A percentile compares a stretch with the other conserved stretches of the same genome.
Conservation (phyloP, 2,329 filamentous ascomycete species). For the Pseudohalonectria lignicola region DNA sequence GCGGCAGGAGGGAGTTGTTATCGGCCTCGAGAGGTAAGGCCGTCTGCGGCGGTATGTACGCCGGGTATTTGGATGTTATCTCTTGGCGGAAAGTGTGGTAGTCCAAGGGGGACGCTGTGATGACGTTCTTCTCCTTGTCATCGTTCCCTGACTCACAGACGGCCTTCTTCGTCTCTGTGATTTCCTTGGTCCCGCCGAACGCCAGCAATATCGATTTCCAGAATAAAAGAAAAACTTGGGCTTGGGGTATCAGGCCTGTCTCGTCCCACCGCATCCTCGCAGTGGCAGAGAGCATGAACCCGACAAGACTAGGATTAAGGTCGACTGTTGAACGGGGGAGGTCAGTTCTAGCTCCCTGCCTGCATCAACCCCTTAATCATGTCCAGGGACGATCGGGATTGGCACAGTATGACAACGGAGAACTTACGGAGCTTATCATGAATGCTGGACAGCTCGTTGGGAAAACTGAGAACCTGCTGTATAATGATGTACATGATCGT, state of each 20-base stretch:
- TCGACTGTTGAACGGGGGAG: constrained; percentile 25
- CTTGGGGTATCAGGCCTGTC: constrained; percentile 48
- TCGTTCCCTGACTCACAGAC: constrained; percentile 50
- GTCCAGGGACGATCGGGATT: background rate
- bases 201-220: constrained; percentile 87
- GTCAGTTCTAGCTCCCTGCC: no score
- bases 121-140: constrained; percentile 60
- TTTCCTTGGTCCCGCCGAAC: constrained; percentile 68
- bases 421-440: constrained; percentile 39
- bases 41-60: constrained; percentile 81
- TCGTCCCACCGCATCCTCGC: constrained; percentile 65
- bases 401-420: no score
- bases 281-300: constrained; percentile 59
- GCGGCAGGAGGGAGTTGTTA: constrained; percentile 82
- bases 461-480: constrained; percentile 43
- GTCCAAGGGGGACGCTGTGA: constrained; percentile 88
- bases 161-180: constrained; percentile 62
- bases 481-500: constrained; percentile 25
- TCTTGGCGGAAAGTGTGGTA: constrained; percentile 96
- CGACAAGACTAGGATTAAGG: constrained; percentile 56
- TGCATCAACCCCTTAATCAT: no score
- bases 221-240: constrained; percentile 67
- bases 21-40: constrained; percentile 79
- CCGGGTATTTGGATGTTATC: constrained; percentile 94
- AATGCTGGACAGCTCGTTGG: constrained; percentile 33